Conservation (phyloP, 2,329 filamentous ascomycete species). For the Diaporthe eres region DNA sequence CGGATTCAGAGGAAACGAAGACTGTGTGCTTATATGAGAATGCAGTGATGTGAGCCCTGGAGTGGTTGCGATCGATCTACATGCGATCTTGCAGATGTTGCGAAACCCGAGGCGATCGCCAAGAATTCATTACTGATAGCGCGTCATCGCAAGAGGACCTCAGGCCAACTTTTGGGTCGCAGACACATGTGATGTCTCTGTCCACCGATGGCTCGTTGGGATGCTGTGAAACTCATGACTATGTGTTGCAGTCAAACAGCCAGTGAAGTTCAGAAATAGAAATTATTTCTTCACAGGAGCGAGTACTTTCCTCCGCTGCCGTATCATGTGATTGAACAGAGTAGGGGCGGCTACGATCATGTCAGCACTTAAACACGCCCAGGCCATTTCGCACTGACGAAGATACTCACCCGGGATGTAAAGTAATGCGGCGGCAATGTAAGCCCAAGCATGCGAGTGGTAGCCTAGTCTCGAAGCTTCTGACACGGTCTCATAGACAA, state of each 20-base stretch:
- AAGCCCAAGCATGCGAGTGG: constrained; percentile 29
- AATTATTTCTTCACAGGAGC: constrained; percentile 15
- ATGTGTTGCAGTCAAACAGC: background rate
- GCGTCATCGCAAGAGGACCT: background rate
- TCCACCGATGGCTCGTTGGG: background rate
- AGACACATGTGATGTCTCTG: background rate
- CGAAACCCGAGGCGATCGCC: background rate
- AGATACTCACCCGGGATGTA: constrained; percentile 39
- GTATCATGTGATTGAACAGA: constrained; percentile 39
- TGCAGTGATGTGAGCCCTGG: background rate
- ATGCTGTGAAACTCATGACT: background rate
- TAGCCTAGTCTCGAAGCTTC: constrained; percentile 16
- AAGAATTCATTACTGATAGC: background rate
- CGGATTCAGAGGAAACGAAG: no score
- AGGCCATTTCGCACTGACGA: background rate
- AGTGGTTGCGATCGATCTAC: background rate
- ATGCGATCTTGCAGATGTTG: constrained; percentile 7
- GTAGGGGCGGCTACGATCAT: constrained; percentile 34
- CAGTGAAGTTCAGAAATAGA: background rate
- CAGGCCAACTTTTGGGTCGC: no score
- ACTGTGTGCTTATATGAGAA: background rate
- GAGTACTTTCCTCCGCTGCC: constrained; percentile 38
- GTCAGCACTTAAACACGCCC: background rate
- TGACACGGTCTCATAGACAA: constrained; percentile 31
- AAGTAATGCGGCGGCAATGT: constrained; percentile 33